Base-by-base conservation (phyloP, 257 asterid species). In the Petrea volubilis region DNA sequence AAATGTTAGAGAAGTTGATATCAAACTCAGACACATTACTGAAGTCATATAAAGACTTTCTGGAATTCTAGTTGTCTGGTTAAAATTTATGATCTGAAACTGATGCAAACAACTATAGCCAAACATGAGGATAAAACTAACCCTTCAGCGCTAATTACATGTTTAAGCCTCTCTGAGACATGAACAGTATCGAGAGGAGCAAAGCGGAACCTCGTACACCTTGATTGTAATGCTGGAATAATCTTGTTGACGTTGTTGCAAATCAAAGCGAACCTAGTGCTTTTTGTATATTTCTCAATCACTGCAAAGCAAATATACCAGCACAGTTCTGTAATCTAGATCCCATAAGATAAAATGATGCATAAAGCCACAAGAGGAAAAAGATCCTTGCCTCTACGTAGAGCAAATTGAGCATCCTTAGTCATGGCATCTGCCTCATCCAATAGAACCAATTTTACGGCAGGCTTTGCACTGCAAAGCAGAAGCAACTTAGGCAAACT, bases 361-460 rank as follows among this genome's bases (percentile, higher is more conserved):
- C 66, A 51, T 25, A n/a, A 33, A 36, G 20, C 63, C 46, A 75
- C 17, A 25, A 38, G 65, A 41, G 11, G 64, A 34, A 72, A 47
- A 49, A 49, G 34, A 17, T 65, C 58, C 85, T 78, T 85, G 88
- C 99, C 99, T 92, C 99, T 87, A 8, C 99, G 99, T 27, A 95
- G 85, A 69, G 99, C 97, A 73, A 92, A 90, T 74, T 95, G 98
- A 60, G 99, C 99, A 78, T 95, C 99, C 87, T 95, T 95, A 60
- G 98, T 95, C 99, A 95, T 95, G 64, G 99, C 99, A 88, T 95
- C 99, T 70, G 98, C 84, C 81, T 95, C 99, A 53, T 95, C 99
- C 92, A 95, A 77, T 50, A 95, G 80, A 71, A 95, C 89, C 85
- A 95, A 56, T 79, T 95, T 95, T 40, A 95, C 96, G 50, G 96